A percentile compares a stretch with the other conserved stretches of the same genome.
Conservation (phyloP, 2,329 filamentous ascomycete species). For the Aureobasidium subglaciale region DNA sequence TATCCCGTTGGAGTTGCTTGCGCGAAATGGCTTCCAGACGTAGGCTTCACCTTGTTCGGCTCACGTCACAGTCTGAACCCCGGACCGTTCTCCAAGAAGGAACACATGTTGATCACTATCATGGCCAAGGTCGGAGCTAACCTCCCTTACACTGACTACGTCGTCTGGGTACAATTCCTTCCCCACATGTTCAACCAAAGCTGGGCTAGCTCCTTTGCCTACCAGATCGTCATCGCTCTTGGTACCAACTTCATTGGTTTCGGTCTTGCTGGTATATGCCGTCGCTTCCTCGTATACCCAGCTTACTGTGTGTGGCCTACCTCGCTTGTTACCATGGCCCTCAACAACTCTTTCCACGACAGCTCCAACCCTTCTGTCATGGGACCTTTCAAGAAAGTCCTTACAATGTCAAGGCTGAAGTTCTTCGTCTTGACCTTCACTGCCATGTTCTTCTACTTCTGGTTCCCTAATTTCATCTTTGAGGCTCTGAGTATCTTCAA, state of each 20-base stretch:
- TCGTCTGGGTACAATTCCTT: background rate
- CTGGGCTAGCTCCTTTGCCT: slow-evolving; percentile 50
- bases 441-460: slow-evolving; percentile 70
- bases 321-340: slow-evolving; percentile 77
- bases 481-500: slow-evolving; percentile 83
- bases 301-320: slow-evolving; percentile 88
- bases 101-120: slow-evolving; percentile 41
- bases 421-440: slow-evolving; percentile 65
- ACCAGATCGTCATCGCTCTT: slow-evolving; percentile 74
- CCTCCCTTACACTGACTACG: slow-evolving; percentile 1
- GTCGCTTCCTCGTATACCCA: slow-evolving; percentile 73
- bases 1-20: slow-evolving; percentile 75
- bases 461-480: slow-evolving; percentile 73
- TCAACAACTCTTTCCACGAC: slow-evolving; percentile 80
- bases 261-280: slow-evolving; percentile 72
- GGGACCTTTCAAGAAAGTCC: slow-evolving; percentile 42
- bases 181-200: slow-evolving; percentile 2
- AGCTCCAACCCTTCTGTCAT: slow-evolving; percentile 62
- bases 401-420: slow-evolving; percentile 72
- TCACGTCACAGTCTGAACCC: slow-evolving; percentile 30
- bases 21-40: slow-evolving; percentile 60
- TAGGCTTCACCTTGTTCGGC: slow-evolving; percentile 28
- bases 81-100: slow-evolving; percentile 49
- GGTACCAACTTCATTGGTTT: slow-evolving; percentile 84
- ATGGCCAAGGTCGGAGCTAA: slow-evolving; percentile 21